These are phyloP conservation scores for Cyberlindnera subsufficiens DNA, from an alignment of 805 yeast species.

Conservation along the genomic window DNA sequence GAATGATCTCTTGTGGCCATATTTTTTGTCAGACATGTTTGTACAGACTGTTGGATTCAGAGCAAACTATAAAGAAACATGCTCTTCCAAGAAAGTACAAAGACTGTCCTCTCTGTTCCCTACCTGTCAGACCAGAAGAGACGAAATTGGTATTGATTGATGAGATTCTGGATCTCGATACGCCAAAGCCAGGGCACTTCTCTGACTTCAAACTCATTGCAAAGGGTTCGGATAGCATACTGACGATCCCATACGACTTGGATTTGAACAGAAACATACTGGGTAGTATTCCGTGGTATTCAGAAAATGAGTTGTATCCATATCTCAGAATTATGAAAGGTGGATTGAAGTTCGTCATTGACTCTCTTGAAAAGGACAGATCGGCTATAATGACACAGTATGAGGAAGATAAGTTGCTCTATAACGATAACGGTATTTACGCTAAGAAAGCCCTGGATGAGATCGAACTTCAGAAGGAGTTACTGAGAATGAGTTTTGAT, in stretches of 20 bases:
- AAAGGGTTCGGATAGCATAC: conserved; percentile 35
- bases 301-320: conserved; percentile 32
- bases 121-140: conserved; percentile 45
- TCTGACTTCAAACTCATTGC: conserved; percentile 63
- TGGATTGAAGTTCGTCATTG: conserved; percentile 43
- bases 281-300: conserved; percentile 53
- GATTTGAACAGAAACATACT: conserved; percentile 29
- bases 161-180: conserved; percentile 44
- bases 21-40: conserved; percentile 82
- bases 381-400: conserved; percentile 41
- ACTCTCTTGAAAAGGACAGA: conserved; percentile 58
- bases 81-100: conserved; percentile 41
- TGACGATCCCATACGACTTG: conserved; percentile 46
- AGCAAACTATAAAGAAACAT: conserved; percentile 29
- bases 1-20: conserved; percentile 96
- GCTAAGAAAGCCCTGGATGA: conserved; percentile 48
- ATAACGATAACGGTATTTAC: conserved; percentile 53
- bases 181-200: conserved; percentile 51
- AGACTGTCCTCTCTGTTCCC: conserved; percentile 80
- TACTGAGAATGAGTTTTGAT: conserved; percentile 30
- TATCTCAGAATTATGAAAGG: conserved; percentile 72
- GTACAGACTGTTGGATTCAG: conserved; percentile 59
- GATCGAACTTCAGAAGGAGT: conserved; percentile 42
- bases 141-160: conserved; percentile 58
- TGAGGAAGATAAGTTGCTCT: conserved; percentile 53